Percentiles rank a stretch among this genome's conserved stretches.
phyloP scores from a whole-genome alignment of 345 rosid genomes.

The Lenwebbia sp. region DNA sequence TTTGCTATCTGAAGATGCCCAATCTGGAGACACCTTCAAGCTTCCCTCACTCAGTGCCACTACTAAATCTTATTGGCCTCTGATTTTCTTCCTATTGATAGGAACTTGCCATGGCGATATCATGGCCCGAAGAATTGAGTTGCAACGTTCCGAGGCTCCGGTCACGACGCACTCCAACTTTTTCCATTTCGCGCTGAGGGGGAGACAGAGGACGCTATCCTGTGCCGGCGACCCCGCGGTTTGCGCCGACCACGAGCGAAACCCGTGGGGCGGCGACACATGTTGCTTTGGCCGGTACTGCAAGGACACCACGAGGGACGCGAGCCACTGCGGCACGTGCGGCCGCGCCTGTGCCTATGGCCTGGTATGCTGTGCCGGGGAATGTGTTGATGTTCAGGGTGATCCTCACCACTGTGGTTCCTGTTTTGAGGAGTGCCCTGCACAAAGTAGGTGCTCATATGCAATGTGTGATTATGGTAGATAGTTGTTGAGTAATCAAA shows the following conservation, averaged over 20 bases:
- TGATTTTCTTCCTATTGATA: neutral
- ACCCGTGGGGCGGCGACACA: neutral
- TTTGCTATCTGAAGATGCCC: neutral
- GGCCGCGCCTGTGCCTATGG: neutral
- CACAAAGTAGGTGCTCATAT: neutral
- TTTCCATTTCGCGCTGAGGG: neutral
- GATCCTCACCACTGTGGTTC: neutral
- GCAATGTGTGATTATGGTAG: neutral
- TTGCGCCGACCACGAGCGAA: neutral
- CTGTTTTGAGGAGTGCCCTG: neutral
- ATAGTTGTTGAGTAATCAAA: neutral
- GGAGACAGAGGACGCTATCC: neutral
- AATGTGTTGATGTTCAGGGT: neutral
- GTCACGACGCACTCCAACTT: neutral
- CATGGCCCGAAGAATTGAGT: fast-evolving
- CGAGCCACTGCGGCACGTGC: neutral
- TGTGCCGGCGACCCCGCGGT: neutral
- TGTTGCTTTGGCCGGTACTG: neutral
- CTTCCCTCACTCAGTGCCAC: neutral
- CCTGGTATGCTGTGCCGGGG: neutral
- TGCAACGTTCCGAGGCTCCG: neutral
- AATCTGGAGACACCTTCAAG: neutral
- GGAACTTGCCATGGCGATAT: neutral
- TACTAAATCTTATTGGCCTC: neutral
- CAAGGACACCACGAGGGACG: neutral